A percentile compares a stretch with the other conserved stretches of the same genome.
Conservation (phyloP, 805 yeast genomes). For the Lipomyces kockii region DNA sequence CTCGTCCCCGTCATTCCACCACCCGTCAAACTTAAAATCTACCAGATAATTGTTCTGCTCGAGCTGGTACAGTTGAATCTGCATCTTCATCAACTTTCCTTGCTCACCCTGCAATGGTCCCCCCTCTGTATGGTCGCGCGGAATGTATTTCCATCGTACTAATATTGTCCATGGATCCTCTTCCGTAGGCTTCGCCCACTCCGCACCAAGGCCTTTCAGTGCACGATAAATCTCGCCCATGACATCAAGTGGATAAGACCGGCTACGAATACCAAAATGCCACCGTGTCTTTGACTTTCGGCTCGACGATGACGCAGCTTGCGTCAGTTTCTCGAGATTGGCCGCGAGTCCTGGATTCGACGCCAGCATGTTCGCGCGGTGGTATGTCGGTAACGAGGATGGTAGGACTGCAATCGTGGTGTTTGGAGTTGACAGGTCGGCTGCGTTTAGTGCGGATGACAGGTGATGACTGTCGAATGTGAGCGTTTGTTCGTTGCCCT, state of each 20-base stretch:
- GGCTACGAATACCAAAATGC: slow-evolving; percentile 97
- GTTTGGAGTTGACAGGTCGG: slow-evolving; percentile 54
- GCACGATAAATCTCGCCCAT: slow-evolving; percentile 99
- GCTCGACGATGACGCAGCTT: slow-evolving; percentile 51
- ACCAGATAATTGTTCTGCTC: slow-evolving; percentile 96
- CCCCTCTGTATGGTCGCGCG: slow-evolving; percentile 40
- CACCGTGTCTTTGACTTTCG: slow-evolving; percentile 93
- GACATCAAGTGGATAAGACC: slow-evolving; percentile 95
- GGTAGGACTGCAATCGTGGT: slow-evolving; percentile 92
- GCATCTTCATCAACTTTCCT: slow-evolving; percentile 80
- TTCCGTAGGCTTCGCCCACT: slow-evolving; percentile 94
- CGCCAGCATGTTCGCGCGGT: slow-evolving; percentile 81
- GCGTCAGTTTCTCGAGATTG: slow-evolving; percentile 47
- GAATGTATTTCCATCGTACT: slow-evolving; percentile 87
- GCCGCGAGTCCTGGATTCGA: slow-evolving; percentile 32
- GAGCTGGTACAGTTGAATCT: slow-evolving; percentile 90
- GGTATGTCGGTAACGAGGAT: slow-evolving; percentile 90
- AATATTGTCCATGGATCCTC: slow-evolving; percentile 85
- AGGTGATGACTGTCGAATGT: slow-evolving; percentile 48
- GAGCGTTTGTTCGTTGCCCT: slow-evolving; percentile 47
- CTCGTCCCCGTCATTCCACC: slow-evolving; percentile 62
- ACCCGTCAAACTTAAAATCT: slow-evolving; percentile 97
- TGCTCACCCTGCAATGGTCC: slow-evolving; percentile 40
- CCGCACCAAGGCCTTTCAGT: slow-evolving; percentile 89
- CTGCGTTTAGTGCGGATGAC: slow-evolving; percentile 43